Conservation (phyloP, 2,329 filamentous ascomycete genomes). For the Aspergillus sp. region DNA sequence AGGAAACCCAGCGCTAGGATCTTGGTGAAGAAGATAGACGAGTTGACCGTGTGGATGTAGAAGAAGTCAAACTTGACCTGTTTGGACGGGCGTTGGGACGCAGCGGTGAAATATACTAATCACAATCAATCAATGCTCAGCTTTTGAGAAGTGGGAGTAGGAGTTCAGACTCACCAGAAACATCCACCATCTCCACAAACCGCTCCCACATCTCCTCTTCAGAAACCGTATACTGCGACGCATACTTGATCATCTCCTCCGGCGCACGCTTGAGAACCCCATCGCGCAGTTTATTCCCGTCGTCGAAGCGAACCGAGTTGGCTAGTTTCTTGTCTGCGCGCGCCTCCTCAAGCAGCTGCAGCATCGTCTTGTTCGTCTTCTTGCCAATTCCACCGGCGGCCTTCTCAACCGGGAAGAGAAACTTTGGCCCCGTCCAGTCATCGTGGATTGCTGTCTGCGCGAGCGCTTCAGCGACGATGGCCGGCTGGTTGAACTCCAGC, state of each 20-base stretch:
- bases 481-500: conserved; percentile 77
- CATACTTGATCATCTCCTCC: conserved; percentile 62
- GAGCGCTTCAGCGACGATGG: conserved; percentile 75
- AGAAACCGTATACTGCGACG: conserved; percentile 58
- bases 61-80: conserved; percentile 79
- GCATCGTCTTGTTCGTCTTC: conserved; percentile 44
- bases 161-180: conserved; percentile 43
- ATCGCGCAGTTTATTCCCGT: conserved; percentile 66
- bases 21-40: conserved; percentile 68
- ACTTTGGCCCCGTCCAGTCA: conserved; percentile 50
- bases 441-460: conserved; percentile 73
- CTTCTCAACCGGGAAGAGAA: conserved; percentile 49
- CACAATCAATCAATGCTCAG: not conserved
- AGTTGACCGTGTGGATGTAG: conserved; percentile 74
- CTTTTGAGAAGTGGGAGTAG: not conserved
- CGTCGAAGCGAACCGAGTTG: conserved; percentile 49
- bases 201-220: conserved; percentile 58
- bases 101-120: conserved; percentile 55
- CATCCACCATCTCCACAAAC: conserved; percentile 70
- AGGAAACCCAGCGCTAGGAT: conserved; percentile 63
- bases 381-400: conserved; percentile 32
- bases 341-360: conserved; percentile 63
- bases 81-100: conserved; percentile 65
- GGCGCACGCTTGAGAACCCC: conserved; percentile 65
- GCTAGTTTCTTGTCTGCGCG: conserved; percentile 57